Evolutionary conservation across 2,329 filamentous ascomycete genomes (phyloP).

Genomic region (Fusarium praegraminearum): DNA sequence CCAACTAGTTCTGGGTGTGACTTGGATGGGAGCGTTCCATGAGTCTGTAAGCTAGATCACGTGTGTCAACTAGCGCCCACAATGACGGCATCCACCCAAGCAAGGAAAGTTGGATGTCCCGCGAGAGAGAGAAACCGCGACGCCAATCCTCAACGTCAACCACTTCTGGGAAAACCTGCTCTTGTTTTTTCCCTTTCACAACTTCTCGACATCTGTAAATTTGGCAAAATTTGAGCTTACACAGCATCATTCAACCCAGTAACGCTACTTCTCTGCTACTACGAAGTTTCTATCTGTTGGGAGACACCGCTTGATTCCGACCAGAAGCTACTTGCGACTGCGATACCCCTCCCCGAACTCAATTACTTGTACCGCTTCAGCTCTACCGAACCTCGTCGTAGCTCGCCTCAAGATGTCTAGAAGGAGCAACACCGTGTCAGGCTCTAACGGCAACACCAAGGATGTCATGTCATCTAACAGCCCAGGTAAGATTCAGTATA

Average conservation of each 20-base stretch:
- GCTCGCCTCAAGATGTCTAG: slow-evolving; percentile 68
- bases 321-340: slow-evolving; percentile 11
- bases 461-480: slow-evolving; percentile 47
- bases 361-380: neutral
- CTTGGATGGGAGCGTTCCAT: slow-evolving; percentile 20
- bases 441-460: slow-evolving; percentile 49
- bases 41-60: slow-evolving; percentile 36
- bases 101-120: slow-evolving; percentile 43
- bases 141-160: slow-evolving; percentile 40
- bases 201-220: slow-evolving; percentile 10
- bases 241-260: neutral
- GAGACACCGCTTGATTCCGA: slow-evolving; percentile 25
- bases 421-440: slow-evolving; percentile 61
- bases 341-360: neutral
- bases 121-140: slow-evolving; percentile 33
- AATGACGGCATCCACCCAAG: slow-evolving; percentile 48
- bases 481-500: slow-evolving; percentile 51
- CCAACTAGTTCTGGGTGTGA: slow-evolving; percentile 1
- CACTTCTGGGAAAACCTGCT: slow-evolving; percentile 28
- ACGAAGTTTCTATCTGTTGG: slow-evolving; percentile 1
- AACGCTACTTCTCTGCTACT: slow-evolving; percentile 1
- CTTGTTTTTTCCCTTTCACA: slow-evolving; percentile 13
- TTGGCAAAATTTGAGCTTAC: neutral
- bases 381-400: neutral
- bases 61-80: slow-evolving; percentile 45